Evolutionary conservation across 2,329 filamentous ascomycete genomes (phyloP).

Genomic region (Colletotrichum gigasporum): DNA sequence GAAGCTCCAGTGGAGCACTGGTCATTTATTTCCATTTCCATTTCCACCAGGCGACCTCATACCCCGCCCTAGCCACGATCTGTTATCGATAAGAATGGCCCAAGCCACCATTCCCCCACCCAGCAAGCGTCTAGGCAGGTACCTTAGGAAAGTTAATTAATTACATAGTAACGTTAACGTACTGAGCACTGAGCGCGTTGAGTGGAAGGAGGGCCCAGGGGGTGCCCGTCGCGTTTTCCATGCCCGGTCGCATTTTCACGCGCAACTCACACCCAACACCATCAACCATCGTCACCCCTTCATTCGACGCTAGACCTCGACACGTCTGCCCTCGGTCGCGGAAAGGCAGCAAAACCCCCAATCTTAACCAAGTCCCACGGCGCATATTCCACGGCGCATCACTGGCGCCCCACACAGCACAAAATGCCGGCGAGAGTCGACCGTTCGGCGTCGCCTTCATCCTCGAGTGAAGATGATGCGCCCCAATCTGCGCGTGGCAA

Average conservation of each 20-base stretch:
- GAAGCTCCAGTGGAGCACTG: constrained; percentile 11
- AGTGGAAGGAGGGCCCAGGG: constrained; percentile 14
- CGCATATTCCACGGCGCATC: too few relatives aligned
- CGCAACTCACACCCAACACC: not conserved
- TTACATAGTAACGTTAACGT: not conserved
- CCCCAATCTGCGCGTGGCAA: constrained; percentile 12
- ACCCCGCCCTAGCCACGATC: constrained; percentile 15
- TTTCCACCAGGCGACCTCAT: not conserved
- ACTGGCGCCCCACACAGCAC: not conserved
- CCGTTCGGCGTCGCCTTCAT: constrained; percentile 33
- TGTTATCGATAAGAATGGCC: constrained; percentile 4
- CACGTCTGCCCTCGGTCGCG: not conserved
- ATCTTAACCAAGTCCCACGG: not conserved
- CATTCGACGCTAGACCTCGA: not conserved
- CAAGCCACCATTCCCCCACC: constrained; percentile 15
- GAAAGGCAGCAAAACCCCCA: not conserved
- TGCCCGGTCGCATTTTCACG: constrained; percentile 12
- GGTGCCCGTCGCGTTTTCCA: constrained; percentile 31
- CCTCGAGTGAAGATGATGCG: constrained; percentile 24
- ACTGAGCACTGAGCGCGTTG: constrained; percentile 21
- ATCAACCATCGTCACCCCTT: not conserved
- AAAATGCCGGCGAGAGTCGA: constrained; percentile 26
- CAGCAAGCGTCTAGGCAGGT: not conserved
- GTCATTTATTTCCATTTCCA: too few relatives aligned
- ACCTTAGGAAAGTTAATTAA: too few relatives aligned